Evolutionary conservation across 2,329 filamentous ascomycete genomes (phyloP).

Genomic region (Neoarthrinium moseri): DNA sequence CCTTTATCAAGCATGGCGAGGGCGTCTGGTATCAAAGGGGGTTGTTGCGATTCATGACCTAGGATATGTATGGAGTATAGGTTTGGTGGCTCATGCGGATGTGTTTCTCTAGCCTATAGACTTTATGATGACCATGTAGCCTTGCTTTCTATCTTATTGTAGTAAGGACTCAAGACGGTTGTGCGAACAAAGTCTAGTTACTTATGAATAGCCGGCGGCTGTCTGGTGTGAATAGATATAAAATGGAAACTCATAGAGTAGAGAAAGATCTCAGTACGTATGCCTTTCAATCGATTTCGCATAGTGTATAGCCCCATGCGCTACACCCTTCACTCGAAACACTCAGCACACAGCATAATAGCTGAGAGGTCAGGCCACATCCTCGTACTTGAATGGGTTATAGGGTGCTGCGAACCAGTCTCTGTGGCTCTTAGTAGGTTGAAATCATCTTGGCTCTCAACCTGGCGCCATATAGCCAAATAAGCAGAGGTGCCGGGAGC

Average conservation of each 20-base stretch:
- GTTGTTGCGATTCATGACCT: not conserved
- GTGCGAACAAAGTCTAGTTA: no score
- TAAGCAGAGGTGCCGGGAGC: constrained; percentile 39
- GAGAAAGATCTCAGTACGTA: no score
- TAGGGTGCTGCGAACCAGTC: no score
- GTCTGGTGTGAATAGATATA: no score
- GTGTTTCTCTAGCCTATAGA: not conserved
- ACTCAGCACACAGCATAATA: not conserved
- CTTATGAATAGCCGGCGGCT: no score
- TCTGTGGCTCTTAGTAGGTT: constrained; percentile 13
- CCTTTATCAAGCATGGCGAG: constrained; percentile 5
- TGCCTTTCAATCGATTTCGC: not conserved
- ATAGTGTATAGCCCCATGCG: no score
- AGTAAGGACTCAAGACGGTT: no score
- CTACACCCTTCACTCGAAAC: no score
- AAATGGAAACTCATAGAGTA: no score
- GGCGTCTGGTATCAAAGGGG: constrained; percentile 3
- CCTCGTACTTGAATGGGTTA: no score
- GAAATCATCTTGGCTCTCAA: constrained; percentile 23
- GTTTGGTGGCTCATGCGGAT: not conserved
- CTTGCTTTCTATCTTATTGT: no score
- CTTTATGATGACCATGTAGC: not conserved
- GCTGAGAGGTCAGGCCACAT: not conserved
- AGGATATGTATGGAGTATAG: not conserved
- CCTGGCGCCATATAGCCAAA: constrained; percentile 43